Evolutionary conservation across 345 rosid species (phyloP).

Genomic region (Durio zibethinus): DNA sequence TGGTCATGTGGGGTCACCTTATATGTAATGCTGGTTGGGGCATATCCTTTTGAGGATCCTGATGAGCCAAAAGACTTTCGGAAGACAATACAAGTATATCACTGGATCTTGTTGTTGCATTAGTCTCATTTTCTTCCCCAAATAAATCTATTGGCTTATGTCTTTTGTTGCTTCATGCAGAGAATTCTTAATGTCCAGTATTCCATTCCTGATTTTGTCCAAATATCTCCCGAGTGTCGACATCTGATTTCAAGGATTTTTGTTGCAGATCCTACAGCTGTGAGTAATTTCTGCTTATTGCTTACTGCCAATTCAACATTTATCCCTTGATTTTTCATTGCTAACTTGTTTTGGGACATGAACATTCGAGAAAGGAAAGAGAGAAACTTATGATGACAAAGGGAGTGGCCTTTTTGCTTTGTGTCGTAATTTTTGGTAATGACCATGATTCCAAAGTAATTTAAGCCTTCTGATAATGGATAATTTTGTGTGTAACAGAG

Average conservation of each 20-base stretch:
- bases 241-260: constrained; percentile 87
- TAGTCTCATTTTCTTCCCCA: not conserved
- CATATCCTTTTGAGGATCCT: constrained; percentile 95
- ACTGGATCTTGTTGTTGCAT: not conserved
- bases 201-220: constrained; percentile 69
- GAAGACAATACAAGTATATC: constrained; percentile 70
- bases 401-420: not conserved
- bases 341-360: not conserved
- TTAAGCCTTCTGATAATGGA: constrained; percentile 1
- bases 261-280: constrained; percentile 72
- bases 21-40: constrained; percentile 93
- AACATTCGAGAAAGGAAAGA: not conserved
- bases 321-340: not conserved
- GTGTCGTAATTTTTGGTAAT: not conserved
- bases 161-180: constrained; percentile 35
- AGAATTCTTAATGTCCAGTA: constrained; percentile 84
- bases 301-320: not conserved
- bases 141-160: not conserved
- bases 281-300: constrained; percentile 25
- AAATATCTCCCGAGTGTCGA: constrained; percentile 70
- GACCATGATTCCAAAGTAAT: not conserved
- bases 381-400: not conserved
- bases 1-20: constrained; percentile 98
- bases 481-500: constrained; percentile 49
- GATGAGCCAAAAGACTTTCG: constrained; percentile 88